These are phyloP conservation scores for Nyssa sinensis DNA, from an alignment of 148 eudicot species.

Conservation along the genomic window DNA sequence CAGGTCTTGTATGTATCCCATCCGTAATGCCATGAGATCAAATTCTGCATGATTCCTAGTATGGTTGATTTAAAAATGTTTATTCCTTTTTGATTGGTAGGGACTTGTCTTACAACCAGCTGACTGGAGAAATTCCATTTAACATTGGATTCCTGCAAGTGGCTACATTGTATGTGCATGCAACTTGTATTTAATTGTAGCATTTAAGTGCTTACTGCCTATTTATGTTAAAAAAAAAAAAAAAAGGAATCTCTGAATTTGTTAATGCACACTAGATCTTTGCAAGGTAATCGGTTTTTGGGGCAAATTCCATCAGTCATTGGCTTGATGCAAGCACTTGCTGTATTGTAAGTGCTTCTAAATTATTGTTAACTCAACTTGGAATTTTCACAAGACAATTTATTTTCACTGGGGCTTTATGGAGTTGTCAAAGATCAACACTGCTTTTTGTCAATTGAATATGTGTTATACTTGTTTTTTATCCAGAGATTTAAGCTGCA, in stretches of 20 bases:
- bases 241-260: no score
- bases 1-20: conserved; percentile 85
- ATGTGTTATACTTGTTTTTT: conserved; percentile 1
- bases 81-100: conserved; percentile 30
- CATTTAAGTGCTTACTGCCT: background rate
- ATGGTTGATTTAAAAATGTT: background rate
- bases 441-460: background rate
- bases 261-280: conserved; percentile 42
- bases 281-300: conserved; percentile 83
- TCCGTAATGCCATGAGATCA: background rate
- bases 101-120: conserved; percentile 91
- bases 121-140: conserved; percentile 90
- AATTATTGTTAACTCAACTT: background rate
- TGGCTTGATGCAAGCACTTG: conserved; percentile 99
- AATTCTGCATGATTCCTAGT: conserved; percentile 3
- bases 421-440: background rate
- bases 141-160: conserved; percentile 97
- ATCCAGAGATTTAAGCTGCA: conserved; percentile 83
- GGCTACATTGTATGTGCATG: conserved; percentile 76
- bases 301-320: conserved; percentile 90
- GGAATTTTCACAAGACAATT: background rate
- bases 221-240: background rate
- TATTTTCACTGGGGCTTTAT: background rate
- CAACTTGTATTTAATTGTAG: conserved; percentile 7
- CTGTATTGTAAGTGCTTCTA: conserved; percentile 72